A percentile compares a stretch with the other conserved stretches of the same genome.
These are phyloP conservation scores for Sclerotinia spermophila DNA, from an alignment of 2,329 filamentous ascomycete genomes.

Conservation along the genomic window DNA sequence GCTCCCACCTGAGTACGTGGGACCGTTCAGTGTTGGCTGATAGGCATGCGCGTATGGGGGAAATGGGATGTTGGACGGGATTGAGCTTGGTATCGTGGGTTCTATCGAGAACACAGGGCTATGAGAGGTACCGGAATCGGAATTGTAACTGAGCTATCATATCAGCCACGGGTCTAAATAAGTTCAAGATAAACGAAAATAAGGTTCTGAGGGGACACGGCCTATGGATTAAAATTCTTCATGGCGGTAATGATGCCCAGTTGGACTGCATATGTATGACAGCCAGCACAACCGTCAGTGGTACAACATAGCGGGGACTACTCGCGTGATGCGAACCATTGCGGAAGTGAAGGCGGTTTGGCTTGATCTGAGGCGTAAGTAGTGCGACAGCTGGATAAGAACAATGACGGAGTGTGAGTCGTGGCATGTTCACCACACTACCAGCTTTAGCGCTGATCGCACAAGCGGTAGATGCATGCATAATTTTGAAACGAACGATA, in stretches of 20 bases:
- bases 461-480: constrained; percentile 23
- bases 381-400: constrained; percentile 30
- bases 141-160: constrained; percentile 35
- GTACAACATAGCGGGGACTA: constrained; percentile 30
- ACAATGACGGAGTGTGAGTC: constrained; percentile 28
- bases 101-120: constrained; percentile 38
- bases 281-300: constrained; percentile 32
- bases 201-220: constrained; percentile 29
- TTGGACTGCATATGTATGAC: constrained; percentile 33
- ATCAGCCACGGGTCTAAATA: constrained; percentile 34
- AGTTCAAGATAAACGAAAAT: constrained; percentile 31
- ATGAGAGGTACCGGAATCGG: constrained; percentile 35
- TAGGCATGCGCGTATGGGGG: constrained; percentile 35
- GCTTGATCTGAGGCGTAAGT: constrained; percentile 33
- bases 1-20: constrained; percentile 34
- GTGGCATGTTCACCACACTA: constrained; percentile 30
- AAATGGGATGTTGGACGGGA: constrained; percentile 33
- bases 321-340: constrained; percentile 34
- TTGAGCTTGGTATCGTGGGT: constrained; percentile 32
- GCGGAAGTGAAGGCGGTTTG: constrained; percentile 26
- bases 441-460: constrained; percentile 23
- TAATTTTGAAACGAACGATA: constrained; percentile 21
- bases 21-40: constrained; percentile 32
- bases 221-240: constrained; percentile 19
- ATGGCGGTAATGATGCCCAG: constrained; percentile 29